phyloP scores from a whole-genome alignment of 768 basidiomycete species.

The Cyclocybe cylindracea region DNA sequence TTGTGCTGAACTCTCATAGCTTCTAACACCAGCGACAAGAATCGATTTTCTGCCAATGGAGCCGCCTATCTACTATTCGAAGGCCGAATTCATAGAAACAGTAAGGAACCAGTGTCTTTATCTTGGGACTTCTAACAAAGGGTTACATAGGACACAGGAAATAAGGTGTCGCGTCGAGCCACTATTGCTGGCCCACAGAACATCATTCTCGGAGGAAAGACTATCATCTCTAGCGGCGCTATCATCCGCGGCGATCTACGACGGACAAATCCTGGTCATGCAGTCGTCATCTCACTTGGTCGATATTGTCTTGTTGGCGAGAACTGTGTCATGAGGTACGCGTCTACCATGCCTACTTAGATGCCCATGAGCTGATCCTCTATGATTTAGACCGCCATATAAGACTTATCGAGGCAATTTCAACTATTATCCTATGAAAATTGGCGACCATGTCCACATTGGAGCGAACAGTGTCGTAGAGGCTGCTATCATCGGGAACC shows the following conservation, averaged over 20 bases:
- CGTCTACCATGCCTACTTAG: background rate
- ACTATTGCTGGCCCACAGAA: conserved; percentile 93
- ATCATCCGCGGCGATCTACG: conserved; percentile 94
- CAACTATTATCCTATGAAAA: conserved; percentile 98
- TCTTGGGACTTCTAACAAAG: background rate
- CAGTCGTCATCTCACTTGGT: conserved; percentile 91
- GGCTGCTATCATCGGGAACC: conserved; percentile 91
- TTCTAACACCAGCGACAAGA: background rate
- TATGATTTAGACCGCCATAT: conserved; percentile 66
- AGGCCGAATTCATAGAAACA: conserved; percentile 87
- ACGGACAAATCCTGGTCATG: conserved; percentile 86
- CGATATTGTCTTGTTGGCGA: conserved; percentile 92
- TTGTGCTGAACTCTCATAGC: background rate
- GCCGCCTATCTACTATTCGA: conserved; percentile 74
- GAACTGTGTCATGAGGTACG: conserved; percentile 82
- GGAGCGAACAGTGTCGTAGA: conserved; percentile 89
- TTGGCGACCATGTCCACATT: conserved; percentile 94
- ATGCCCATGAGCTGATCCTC: background rate
- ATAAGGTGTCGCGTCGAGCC: conserved; percentile 92
- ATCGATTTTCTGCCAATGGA: conserved; percentile 49
- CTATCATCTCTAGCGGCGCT: conserved; percentile 87
- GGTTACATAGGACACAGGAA: conserved; percentile 78
- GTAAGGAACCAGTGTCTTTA: conserved; percentile 36
- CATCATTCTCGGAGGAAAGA: conserved; percentile 96
- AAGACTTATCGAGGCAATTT: conserved; percentile 89